Evolutionary conservation across 176 grass and related monocot species (phyloP).

Genomic region (Avena eriantha): DNA sequence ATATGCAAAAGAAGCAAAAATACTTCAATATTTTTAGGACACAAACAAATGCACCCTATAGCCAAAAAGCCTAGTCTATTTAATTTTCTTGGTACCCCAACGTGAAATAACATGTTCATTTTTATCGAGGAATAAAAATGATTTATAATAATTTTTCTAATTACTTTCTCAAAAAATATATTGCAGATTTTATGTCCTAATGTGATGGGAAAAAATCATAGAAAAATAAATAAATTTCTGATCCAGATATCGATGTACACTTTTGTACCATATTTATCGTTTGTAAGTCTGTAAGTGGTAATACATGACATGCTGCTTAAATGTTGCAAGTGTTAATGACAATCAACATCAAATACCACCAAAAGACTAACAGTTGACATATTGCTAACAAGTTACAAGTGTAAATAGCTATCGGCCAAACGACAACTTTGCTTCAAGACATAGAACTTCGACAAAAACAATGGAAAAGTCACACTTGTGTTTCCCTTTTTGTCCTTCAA

Average conservation of each 20-base stretch:
- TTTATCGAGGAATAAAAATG: background rate
- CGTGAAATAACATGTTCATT: background rate
- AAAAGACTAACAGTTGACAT: slow-evolving; percentile 7
- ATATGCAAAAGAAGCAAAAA: background rate
- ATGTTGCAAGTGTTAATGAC: slow-evolving; percentile 6
- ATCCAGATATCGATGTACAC: background rate
- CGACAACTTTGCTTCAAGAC: slow-evolving; percentile 25
- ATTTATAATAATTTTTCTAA: background rate
- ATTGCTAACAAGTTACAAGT: slow-evolving; percentile 12
- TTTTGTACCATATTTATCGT: background rate
- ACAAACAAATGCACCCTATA: too few species aligned
- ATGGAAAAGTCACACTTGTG: slow-evolving; percentile 28
- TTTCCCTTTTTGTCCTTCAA: slow-evolving; percentile 43
- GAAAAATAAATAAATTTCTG: background rate
- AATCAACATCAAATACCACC: background rate
- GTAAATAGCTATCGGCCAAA: slow-evolving; percentile 8
- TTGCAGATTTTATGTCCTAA: background rate
- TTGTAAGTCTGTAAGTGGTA: slow-evolving; percentile 16
- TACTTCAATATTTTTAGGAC: background rate
- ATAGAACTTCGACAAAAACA: background rate
- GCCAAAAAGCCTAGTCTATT: too few species aligned
- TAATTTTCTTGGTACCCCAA: background rate
- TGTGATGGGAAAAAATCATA: background rate
- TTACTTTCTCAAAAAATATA: background rate
- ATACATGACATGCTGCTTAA: slow-evolving; percentile 6